Evolutionary conservation across 2,329 filamentous ascomycete species (phyloP), one percentile per base, ranked within the genome.

Genomic region (Paramyrothecium sp.): DNA sequence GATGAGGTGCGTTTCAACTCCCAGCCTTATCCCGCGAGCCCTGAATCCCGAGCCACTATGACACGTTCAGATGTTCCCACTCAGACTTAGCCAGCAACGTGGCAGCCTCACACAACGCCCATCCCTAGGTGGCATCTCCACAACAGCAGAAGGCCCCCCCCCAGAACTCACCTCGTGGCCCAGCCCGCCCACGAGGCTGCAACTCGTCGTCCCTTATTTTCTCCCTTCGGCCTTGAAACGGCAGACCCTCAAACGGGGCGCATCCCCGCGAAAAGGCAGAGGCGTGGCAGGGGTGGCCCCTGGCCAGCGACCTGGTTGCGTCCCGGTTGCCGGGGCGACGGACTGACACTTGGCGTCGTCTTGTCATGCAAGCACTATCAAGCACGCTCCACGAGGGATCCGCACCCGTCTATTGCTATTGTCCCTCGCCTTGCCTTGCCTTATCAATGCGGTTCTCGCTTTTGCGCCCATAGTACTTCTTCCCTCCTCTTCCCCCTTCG

Each of bases 241-340:
- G 19, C 48, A 16, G 23, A 23, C 17, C 20, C 33, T 21, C 30
- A 38, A n/a, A 38, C 51, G 17, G n/a, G 17, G n/a, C 51, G 19
- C 51, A 33, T 51, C 38, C 38, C 38, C 38, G 38, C 38, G 38
- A 44, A 44, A 44, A 3, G 13, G 38, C 13, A 44, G 38, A 44
- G n/a, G n/a, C 26, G 26, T 30, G 38, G 38, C 38, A 44, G 38
- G 38, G 38, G n/a, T 44, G 38, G 38, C 38, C 38, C n/a, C 13
- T 19, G 38, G 26, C 26, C 26, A 30, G 10, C 26, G 7, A 20
- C 51, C n/a, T 53, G 16, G 20, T 12, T 8, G 13, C 47, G 51
- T 53, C 33, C 51, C 51, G 51, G 51, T 53, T 53, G 51, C 51
- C 38, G 51, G 26, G 51, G 51, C 3, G 30, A 53, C 30, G 47